A percentile compares a stretch with the other conserved stretches of the same genome.
Evolutionary conservation across 768 basidiomycete genomes (phyloP).

Genomic region (Termitomyces sp.): DNA sequence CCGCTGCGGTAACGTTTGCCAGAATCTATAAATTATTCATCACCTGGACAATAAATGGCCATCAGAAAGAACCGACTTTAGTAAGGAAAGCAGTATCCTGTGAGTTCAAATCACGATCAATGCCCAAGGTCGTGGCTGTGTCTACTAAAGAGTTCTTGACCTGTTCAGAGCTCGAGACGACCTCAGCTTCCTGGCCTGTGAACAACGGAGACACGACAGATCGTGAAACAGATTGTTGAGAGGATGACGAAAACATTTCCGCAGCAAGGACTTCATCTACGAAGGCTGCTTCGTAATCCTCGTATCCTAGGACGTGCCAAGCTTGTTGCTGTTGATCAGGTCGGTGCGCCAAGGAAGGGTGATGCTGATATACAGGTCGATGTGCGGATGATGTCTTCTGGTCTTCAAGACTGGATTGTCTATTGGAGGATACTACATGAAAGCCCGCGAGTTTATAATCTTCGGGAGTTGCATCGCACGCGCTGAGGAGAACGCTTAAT

Average conservation of each 20-base stretch:
- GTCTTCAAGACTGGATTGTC: background rate
- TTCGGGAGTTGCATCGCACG: background rate
- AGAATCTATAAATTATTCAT: background rate
- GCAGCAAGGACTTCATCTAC: background rate
- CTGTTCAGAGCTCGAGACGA: no score
- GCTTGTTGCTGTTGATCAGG: background rate
- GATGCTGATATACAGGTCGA: no score
- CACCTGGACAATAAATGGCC: background rate
- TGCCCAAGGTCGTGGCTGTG: no score
- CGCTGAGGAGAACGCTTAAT: no score
- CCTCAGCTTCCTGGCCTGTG: background rate
- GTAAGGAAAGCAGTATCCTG: background rate
- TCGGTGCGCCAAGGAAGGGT: background rate
- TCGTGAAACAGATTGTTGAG: background rate
- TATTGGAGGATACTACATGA: background rate
- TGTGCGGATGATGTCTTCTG: background rate
- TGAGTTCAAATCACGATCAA: background rate
- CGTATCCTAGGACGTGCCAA: background rate
- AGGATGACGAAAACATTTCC: background rate
- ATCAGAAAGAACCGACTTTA: background rate
- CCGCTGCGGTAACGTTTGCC: background rate
- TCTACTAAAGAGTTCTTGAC: background rate
- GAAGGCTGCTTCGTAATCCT: background rate
- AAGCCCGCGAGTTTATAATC: background rate
- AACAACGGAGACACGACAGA: no score